Conservation (phyloP, 768 basidiomycete species). For the Tricholoma matsutake region DNA sequence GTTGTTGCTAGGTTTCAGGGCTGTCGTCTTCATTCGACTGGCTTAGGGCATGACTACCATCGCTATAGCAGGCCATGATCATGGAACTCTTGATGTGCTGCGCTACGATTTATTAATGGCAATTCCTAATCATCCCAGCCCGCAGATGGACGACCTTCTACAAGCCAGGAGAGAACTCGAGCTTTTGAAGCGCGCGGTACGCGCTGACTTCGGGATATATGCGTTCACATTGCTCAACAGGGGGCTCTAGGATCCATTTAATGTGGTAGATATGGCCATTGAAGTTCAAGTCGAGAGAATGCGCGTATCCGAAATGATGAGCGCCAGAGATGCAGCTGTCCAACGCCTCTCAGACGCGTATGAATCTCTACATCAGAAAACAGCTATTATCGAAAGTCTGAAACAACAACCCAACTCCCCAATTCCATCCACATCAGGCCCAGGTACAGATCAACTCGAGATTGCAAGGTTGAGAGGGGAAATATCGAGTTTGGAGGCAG, state of each 20-base stretch:
- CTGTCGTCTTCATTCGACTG: background rate
- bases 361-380: constrained; percentile 58
- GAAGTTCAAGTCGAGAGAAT: constrained; percentile 52
- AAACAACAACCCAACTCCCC: constrained; percentile 19
- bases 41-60: background rate
- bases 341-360: constrained; percentile 59
- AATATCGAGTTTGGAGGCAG: constrained; percentile 34
- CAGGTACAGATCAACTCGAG: constrained; percentile 20
- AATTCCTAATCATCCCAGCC: background rate
- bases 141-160: constrained; percentile 1
- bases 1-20: background rate
- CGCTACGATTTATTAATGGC: background rate
- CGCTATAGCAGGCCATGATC: background rate
- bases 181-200: constrained; percentile 15
- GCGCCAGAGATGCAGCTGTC: constrained; percentile 61
- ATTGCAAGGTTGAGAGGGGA: constrained; percentile 33
- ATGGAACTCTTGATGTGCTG: constrained; percentile 1
- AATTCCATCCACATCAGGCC: background rate
- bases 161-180: constrained; percentile 15
- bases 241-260: constrained; percentile 40
- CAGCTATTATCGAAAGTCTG: constrained; percentile 45
- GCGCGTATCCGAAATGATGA: constrained; percentile 53
- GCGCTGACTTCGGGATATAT: constrained; percentile 8
- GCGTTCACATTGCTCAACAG: background rate
- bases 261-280: constrained; percentile 50